Percentiles rank a stretch among this genome's conserved stretches.
Conservation (phyloP, 1,284 basidiomycete genomes). For the Cerioporus squamosus region DNA sequence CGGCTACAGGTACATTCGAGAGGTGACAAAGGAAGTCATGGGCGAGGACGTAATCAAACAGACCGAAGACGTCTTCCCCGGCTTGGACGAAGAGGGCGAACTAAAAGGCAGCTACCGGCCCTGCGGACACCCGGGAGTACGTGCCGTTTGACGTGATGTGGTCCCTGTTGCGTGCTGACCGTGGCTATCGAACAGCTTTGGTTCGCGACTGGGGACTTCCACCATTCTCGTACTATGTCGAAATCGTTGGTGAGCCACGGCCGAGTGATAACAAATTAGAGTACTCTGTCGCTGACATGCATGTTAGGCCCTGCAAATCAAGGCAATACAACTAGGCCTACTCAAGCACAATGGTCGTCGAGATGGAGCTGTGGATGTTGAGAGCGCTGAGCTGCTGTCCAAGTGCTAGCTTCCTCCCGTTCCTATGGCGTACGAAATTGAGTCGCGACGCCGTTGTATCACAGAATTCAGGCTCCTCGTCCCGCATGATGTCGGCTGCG, state of each 20-base stretch:
- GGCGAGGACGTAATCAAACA: conserved; percentile 50
- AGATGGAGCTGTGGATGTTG: background rate
- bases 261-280: too few relatives aligned
- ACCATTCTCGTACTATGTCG: background rate
- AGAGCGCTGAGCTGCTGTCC: background rate
- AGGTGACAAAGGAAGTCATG: conserved; percentile 39
- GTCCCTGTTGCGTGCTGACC: background rate
- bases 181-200: background rate
- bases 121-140: conserved; percentile 38
- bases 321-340: background rate
- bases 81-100: conserved; percentile 60
- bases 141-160: conserved; percentile 11
- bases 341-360: background rate
- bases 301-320: conserved; percentile 5
- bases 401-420: background rate
- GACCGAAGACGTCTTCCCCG: conserved; percentile 50
- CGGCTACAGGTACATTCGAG: too few relatives aligned
- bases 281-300: background rate
- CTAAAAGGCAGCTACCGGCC: conserved; percentile 38
- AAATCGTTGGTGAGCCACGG: background rate
- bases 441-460: background rate
- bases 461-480: too few relatives aligned
- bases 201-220: background rate
- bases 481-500: too few relatives aligned
- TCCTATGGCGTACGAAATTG: background rate